Evolutionary conservation across 2,329 filamentous ascomycete genomes (phyloP), one percentile per base, ranked within the genome.

Genomic region (Ophiosphaerella narmari): DNA sequence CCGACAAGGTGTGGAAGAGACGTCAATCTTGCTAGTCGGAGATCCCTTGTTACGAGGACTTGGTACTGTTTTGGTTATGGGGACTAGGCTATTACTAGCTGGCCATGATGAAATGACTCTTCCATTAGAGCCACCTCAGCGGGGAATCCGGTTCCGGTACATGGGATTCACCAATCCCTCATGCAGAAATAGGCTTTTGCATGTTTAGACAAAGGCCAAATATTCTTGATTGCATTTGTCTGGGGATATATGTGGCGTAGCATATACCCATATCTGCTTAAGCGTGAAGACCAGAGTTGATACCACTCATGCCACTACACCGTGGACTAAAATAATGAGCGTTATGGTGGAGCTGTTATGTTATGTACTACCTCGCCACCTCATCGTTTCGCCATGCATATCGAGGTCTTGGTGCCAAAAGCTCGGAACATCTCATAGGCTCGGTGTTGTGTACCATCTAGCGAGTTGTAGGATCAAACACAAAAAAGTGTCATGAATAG

Each of bases 41-140:
- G 52, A 60, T 60, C 41, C 56, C 62, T 59, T 61, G 57, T 60
- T 57, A 50, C 53, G 58, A 55, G 43, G 56, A 55, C 54, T 51
- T 59, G 50, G 59, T 56, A 59, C 52, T 34, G 54, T 46, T 54
- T 56, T 50, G 50, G 50, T 50, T 39, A 14, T 43, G 42, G 40
- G 48, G 43, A 58, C 65, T 63, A 62, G 46, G 51, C 66, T 67
- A 36, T 50, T 63, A 66, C 55, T 57, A 60, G 60, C 43, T 52
- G 50, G 38, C 53, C 52, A 70, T 70, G 67, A 70, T 69, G 67
- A 61, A 61, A 69, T 62, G 66, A 68, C 65, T 65, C 55, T n/a
- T 42, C 39, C 21, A 44, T 21, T 43, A 54, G 39, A 46, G 47
- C 36, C 39, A 32, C 39, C 24, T 29, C 40, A 52, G 47, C 56